Evolutionary conservation across 305 asterid species (phyloP), one percentile per base, ranked within the genome.

Genomic region (Fraxinus velutina): DNA sequence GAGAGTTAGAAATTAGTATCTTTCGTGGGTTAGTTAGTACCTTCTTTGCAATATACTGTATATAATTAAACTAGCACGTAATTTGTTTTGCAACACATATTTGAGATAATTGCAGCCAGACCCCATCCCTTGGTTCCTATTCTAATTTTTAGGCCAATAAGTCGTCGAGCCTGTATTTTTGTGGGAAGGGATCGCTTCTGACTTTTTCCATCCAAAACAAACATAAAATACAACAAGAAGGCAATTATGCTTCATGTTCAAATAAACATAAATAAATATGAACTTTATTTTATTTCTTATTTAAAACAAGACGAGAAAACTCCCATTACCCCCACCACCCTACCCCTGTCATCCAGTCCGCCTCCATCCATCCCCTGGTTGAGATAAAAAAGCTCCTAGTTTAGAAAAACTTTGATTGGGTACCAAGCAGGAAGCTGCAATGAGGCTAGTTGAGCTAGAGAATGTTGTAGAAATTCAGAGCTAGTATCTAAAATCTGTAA

Each of bases 371-470:
- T 29, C 37, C 1, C 37, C 19, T 6, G 39, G 39, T 68, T 24
- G 74, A 29, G 37, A 68, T 68, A 68, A 68, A 66, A 27, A 71
- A 33, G 76, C 76, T 33, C 47, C 76, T 15, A 6, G 12, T 71
- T 72, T 27, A 33, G 76, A 17, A 32, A 33, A 72, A 33, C 6
- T 72, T 72, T 4, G 37, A 68, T 22, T 30, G 12, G 24, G 19
- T n/a, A 29, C 42, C 21, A 15, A 29, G 39, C 1, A 12, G 42
- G 21, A 70, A 32, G 75, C 75, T 70, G 39, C 75, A 70, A 60
- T 70, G 75, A 70, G 75, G 42, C 39, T 72, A 72, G 47, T 72
- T 72, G 73, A 64, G 73, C 5, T 6, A 71, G 75, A 71, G 75
- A 17, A 33, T 71, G 10, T 71, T 15, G 76, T 68, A 30, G 21